Base-by-base conservation (phyloP, 208 protist species). In the Trypanosoma melophagium region DNA sequence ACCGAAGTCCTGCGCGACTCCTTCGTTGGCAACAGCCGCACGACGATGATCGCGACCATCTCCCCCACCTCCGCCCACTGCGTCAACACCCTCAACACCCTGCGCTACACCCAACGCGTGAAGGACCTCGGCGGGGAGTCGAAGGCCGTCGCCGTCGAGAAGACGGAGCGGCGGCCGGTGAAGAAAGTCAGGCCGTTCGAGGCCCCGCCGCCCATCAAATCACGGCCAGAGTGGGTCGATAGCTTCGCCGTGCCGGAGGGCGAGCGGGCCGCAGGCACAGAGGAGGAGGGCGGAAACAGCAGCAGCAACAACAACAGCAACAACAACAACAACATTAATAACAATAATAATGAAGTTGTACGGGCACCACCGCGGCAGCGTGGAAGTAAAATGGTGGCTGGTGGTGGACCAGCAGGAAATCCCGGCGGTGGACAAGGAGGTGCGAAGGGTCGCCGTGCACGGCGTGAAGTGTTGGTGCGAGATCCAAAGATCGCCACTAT, bases 1-100 rank as follows among this genome's bases (percentile, higher is more conserved):
- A 99, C 99, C 0, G 90, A 98, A 69, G 93, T 98, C 25, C 77
- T 98, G 47, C 84, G 96, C 14, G 96, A 99, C 76, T 97, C 89
- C 40, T 99, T 99, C 79, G 91, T 97, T 4, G 98, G 98, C 21
- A 98, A 98, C 79, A 97, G 90, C 66, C 90, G 92, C 44, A 99
- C 97, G 22, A 94, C 93, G 42, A 99, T 99, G 97, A 98, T 98
- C 74, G 96, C 96, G 50, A 99, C 95, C 57, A 93, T 99, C 60
- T 93, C 95, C 3, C 96, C 98, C 16, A 84, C 82, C 28, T 83
- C 81, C 10, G 64, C 66, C 8, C 90, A 90, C 56, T 97, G 87
- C 64, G 98, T 99, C 62, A 96, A 99, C 75, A 99, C 97, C 21
- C 87, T 99, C 58, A 99, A 99, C 86, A 99, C 98, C 3, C 86